Evolutionary conservation across 345 rosid species (phyloP), one percentile per base, ranked within the genome.

Genomic region (Melaleuca alternifolia): DNA sequence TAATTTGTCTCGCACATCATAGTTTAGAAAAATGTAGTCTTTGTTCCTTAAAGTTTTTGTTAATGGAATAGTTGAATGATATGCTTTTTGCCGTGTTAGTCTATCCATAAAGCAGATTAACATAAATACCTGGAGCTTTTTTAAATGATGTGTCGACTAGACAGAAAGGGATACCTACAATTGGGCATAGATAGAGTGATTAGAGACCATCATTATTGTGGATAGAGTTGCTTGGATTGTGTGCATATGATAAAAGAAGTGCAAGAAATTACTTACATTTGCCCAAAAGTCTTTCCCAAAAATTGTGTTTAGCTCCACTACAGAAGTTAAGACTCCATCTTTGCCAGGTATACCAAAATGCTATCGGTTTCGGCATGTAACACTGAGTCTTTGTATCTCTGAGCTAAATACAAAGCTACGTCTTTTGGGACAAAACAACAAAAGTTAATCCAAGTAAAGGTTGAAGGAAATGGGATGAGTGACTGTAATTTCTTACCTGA

Each of bases 301-400:
- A 28, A 14, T 11, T 14, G 0, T 28, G 75, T n/a, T 61, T 41
- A 61, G 10, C 41, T 28, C 75, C 75, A 14, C 75, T 61, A 13
- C 75, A 37, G 37, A 61, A 61, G 41, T 61, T 28, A 12, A n/a
- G 75, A 61, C 75, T 61, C 8, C 75, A 61, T n/a, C 18, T 28
- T 61, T 18, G 37, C 75, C 18, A 61, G 13, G 75, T 7, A 1
- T 61, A 0, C 37, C 37, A 61, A 61, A 13, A 14, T 13, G 41
- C 16, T 0, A 1, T 0, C 4, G 33, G 5, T n/a, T 1, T 12
- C 16, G 6, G 13, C 20, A n/a, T 0, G 1, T 61, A 3, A n/a
- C 75, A 2, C 28, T 2, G 9, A 28, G 37, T 15, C 9, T n/a
- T 1, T 2, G 75, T n/a, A 2, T 61, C 2, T 37, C 4, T 13